These are phyloP conservation scores for Epichloe scottii DNA, from an alignment of 2,329 filamentous ascomycete genomes.

Conservation along the genomic window DNA sequence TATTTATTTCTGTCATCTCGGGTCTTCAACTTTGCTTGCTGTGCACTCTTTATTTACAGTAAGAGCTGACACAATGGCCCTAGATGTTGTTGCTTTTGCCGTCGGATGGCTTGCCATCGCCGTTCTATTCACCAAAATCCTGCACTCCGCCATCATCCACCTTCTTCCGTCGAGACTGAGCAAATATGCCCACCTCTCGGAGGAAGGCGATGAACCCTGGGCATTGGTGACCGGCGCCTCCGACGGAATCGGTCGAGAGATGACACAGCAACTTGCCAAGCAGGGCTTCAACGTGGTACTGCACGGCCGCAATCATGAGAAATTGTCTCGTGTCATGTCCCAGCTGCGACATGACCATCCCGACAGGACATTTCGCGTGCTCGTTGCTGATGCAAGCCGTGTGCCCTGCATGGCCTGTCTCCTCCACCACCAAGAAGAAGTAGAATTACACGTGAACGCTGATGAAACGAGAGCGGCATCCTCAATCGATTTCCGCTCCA, in stretches of 20 bases:
- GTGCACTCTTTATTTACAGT: no score
- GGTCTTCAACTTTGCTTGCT: no score
- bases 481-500: not conserved
- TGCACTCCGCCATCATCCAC: not conserved
- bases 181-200: not conserved
- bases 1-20: no score
- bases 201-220: not conserved
- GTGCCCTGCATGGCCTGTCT: slow-evolving; percentile 2
- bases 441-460: slow-evolving; percentile 9
- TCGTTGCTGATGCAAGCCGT: slow-evolving; percentile 30
- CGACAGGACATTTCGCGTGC: slow-evolving; percentile 21
- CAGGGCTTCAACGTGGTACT: slow-evolving; percentile 43
- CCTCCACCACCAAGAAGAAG: slow-evolving; percentile 2
- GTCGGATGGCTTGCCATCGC: not conserved
- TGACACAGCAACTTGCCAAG: slow-evolving; percentile 36
- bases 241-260: slow-evolving; percentile 39
- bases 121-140: not conserved
- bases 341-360: slow-evolving; percentile 29
- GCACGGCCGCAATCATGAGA: slow-evolving; percentile 40
- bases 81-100: not conserved
- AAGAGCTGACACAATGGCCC: not conserved
- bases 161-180: not conserved
- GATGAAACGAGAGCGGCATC: not conserved
- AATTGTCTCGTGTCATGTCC: slow-evolving; percentile 29
- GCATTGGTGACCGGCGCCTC: slow-evolving; percentile 40